A percentile compares a stretch with the other conserved stretches of the same genome.
Evolutionary conservation across 805 yeast genomes (phyloP).

Genomic region (Wilhelminamyces savonicus): DNA sequence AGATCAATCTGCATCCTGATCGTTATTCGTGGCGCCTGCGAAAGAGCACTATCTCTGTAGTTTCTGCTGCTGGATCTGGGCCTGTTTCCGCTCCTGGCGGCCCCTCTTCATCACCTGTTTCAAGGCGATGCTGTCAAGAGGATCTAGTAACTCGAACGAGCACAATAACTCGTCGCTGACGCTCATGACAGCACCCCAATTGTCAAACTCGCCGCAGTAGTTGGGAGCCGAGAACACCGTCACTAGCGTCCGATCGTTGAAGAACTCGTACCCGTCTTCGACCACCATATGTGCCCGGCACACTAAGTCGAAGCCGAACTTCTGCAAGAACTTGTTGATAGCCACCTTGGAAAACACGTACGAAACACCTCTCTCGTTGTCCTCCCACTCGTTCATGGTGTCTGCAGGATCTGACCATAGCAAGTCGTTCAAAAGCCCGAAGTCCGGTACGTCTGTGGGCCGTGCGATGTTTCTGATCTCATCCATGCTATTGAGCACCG

Average conservation of each 20-base stretch:
- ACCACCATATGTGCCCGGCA: conserved; percentile 88
- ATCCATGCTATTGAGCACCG: conserved; percentile 65
- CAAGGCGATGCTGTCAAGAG: conserved; percentile 86
- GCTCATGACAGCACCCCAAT: conserved; percentile 98
- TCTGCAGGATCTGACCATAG: conserved; percentile 86
- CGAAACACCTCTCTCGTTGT: conserved; percentile 78
- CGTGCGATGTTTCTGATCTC: conserved; percentile 70
- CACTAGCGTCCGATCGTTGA: conserved; percentile 64
- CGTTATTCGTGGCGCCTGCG: no score
- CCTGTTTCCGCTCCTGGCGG: conserved; percentile 75
- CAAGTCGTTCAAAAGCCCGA: conserved; percentile 69
- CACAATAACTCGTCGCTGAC: conserved; percentile 90
- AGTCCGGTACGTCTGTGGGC: conserved; percentile 84
- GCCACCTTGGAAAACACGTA: conserved; percentile 77
- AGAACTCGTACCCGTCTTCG: conserved; percentile 74
- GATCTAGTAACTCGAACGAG: conserved; percentile 89
- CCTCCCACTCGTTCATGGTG: conserved; percentile 80
- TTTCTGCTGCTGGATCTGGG: conserved; percentile 23
- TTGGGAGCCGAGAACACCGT: conserved; percentile 74
- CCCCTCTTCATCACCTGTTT: conserved; percentile 94
- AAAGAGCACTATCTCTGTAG: no score
- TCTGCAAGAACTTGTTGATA: conserved; percentile 66
- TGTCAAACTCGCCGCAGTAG: conserved; percentile 80
- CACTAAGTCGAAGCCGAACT: conserved; percentile 74
- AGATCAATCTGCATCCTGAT: no score